Evolutionary conservation across 805 yeast species (phyloP), one percentile per base, ranked within the genome.

Genomic region (Pichia californica): DNA sequence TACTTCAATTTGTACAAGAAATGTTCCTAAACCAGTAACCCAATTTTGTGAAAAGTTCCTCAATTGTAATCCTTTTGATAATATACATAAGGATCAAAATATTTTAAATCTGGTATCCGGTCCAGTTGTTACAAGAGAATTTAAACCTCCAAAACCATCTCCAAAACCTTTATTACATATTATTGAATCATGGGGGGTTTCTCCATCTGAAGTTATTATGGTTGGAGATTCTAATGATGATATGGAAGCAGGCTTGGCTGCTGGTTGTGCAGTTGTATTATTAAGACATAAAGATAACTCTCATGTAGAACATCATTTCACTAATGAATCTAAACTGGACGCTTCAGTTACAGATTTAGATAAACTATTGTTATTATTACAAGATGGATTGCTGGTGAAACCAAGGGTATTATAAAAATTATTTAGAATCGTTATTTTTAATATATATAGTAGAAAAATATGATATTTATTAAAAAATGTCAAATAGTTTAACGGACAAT

Each of bases 171-270:
- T 82, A 32, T 55, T 74, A 18, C 75, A 78, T 49, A 80, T 82
- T 20, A 74, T 81, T 3, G 21, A 41, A 4, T 11, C 32, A 9
- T 76, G 83, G 79, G 67, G 66, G 2, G 38, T 73, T 15, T 51
- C 58, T 1, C 76, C 83, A 0, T 50, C 59, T 15, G 64, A 73
- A 31, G 48, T 81, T 26, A 55, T 81, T 6, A 82, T 82, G 88
- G 83, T 82, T 14, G 89, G 89, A 11, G 88, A 82, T 55, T 81
- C 88, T 0, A 59, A 67, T 32, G 88, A 82, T 58, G 89, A 82
- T 53, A 77, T 82, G 79, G 61, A 53, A 33, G 76, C 84, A 26
- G 88, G 87, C 3, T 56, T 67, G 26, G 51, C 63, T n/a, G 88
- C 88, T 1, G 88, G 88, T 0, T 73, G 76, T 34, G 64, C 71